Percentiles rank a stretch among this genome's conserved stretches.
Conservation (phyloP, 2,329 filamentous ascomycete genomes). For the Penicillium sp. region DNA sequence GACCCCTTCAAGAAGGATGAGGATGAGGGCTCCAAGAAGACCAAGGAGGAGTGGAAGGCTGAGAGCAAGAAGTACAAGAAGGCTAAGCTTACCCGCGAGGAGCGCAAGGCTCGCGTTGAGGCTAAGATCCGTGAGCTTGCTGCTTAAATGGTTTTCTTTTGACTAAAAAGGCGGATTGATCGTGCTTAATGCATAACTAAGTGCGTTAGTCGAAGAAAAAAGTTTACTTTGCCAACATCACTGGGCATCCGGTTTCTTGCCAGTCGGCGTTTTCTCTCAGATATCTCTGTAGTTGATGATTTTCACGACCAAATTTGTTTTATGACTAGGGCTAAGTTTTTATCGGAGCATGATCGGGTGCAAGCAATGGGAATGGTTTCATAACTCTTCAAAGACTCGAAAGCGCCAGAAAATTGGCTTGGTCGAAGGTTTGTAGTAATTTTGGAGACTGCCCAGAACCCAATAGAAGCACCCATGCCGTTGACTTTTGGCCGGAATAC, state of each 20-base stretch:
- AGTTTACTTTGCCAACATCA: conserved; percentile 31
- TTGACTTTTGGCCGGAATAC: not conserved
- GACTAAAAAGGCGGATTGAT: conserved; percentile 19
- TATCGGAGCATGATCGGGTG: conserved; percentile 34
- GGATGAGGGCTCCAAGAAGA: conserved; percentile 80
- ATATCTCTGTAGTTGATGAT: conserved; percentile 29
- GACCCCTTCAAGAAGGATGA: conserved; percentile 95
- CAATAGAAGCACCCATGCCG: not conserved
- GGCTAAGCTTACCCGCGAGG: conserved; percentile 77
- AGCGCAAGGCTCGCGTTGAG: conserved; percentile 85
- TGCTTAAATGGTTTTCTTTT: conserved; percentile 39
- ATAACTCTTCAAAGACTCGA: conserved; percentile 22
- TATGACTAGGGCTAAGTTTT: conserved; percentile 29
- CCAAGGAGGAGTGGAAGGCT: conserved; percentile 95
- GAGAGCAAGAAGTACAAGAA: conserved; percentile 89
- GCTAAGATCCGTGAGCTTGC: conserved; percentile 84
- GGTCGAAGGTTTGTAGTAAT: conserved; percentile 13
- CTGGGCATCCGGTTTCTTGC: conserved; percentile 32
- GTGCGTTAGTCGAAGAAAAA: conserved; percentile 32
- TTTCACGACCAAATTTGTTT: conserved; percentile 21
- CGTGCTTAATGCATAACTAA: conserved; percentile 29
- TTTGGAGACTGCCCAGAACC: not conserved
- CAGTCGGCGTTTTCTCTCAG: conserved; percentile 35
- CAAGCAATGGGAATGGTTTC: conserved; percentile 20
- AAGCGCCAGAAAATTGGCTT: conserved; percentile 27